These are phyloP conservation scores for Termitomyces sp. DNA, from an alignment of 1,284 basidiomycete genomes.

Conservation along the genomic window DNA sequence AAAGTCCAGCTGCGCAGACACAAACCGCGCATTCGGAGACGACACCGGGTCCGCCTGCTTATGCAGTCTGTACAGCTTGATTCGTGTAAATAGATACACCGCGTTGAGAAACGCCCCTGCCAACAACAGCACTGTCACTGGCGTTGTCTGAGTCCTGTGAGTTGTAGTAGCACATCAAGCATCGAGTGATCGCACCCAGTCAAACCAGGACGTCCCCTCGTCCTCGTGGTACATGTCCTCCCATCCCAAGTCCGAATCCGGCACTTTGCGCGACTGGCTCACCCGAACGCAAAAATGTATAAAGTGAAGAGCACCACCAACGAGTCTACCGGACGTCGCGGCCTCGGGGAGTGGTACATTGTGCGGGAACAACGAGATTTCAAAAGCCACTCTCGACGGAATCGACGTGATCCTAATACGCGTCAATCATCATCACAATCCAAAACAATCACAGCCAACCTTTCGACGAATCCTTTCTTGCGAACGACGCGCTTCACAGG, in stretches of 20 bases:
- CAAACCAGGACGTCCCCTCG: conserved; percentile 64
- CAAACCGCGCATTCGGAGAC: conserved; percentile 63
- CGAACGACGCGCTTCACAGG: conserved; percentile 46
- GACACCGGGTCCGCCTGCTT: conserved; percentile 56
- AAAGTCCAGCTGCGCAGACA: conserved; percentile 45
- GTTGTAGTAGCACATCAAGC: background rate
- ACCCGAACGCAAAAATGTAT: conserved; percentile 62
- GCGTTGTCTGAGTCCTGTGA: conserved; percentile 46
- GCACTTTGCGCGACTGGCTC: conserved; percentile 47
- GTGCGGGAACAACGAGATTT: conserved; percentile 68
- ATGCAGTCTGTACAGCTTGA: conserved; percentile 61
- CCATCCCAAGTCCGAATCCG: conserved; percentile 68
- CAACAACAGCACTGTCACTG: conserved; percentile 50
- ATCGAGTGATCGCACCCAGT: conserved; percentile 54
- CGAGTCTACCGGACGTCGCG: conserved; percentile 57
- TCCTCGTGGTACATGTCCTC: conserved; percentile 69
- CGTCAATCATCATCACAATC: conserved; percentile 2
- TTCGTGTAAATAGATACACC: conserved; percentile 62
- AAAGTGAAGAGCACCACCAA: conserved; percentile 61
- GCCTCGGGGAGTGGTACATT: conserved; percentile 67
- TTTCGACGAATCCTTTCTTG: conserved; percentile 57
- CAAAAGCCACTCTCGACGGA: conserved; percentile 65
- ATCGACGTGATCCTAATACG: conserved; percentile 48
- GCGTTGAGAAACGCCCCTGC: conserved; percentile 48
- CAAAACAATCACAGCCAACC: conserved; percentile 30